Base-by-base conservation (phyloP, 2,329 filamentous ascomycete genomes). In the Fulvia fulva region DNA sequence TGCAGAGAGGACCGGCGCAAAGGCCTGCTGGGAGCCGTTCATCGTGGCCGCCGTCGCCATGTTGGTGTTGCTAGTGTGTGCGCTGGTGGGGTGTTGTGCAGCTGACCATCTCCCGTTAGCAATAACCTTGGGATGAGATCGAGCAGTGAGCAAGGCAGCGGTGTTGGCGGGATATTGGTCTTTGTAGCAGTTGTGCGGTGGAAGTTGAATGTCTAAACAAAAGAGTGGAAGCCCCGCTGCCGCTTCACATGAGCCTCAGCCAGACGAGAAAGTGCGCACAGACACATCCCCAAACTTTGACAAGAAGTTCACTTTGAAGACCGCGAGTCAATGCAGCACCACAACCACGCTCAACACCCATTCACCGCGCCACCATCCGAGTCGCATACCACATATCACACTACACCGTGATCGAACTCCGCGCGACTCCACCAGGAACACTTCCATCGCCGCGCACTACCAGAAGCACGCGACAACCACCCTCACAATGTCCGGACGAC, bases 1-100 rank as follows among this genome's bases (percentile, higher is more conserved):
- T 63, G 93, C 94, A 67, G 88, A 86, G 68, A 97, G 82, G 67
- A 99, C 90, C 63, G 90, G 89, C 76, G 86, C 84, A 77, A 94
- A 95, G 75, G 84, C 83, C 77, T 88, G 85, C 75, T 85, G 82
- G 65, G 81, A 77, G 68, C 81, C 80, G 74, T 86, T 87, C 59
- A 60, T 65, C 19, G 67, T 66, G 3, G 65, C 65, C 25, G 68
- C 64, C 16, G 70, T 65, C 30, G 70, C 70, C 70, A 72, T 73
- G 60, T 34, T 66, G 26, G 26, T 25, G 26, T 47, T 37, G 45
- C 30, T 30, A 32, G 25, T 34, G 28, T 41, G 43, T 43, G 52
- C 52, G 51, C 45, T 55, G 50, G 9, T 25, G 51, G n/a, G 19
- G 49, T 51, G 46, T 51, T 21, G 49, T 41, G 37, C 51, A 12